Base-by-base conservation (phyloP, 768 basidiomycete genomes). In the Rhodocollybia butyracea region DNA sequence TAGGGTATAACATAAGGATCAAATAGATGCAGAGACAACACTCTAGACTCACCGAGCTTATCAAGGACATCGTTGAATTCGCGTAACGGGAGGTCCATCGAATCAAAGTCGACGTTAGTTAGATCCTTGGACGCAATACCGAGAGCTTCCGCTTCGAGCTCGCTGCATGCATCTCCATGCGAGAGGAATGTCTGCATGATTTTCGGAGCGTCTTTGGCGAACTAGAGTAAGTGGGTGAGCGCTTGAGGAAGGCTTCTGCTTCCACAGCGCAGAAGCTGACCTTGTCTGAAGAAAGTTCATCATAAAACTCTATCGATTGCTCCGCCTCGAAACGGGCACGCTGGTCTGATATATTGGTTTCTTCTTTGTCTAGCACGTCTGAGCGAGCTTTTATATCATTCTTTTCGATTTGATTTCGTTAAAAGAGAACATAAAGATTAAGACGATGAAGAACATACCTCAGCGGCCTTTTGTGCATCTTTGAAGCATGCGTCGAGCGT, bases 401-500 rank as follows among this genome's bases (percentile, higher is more conserved):
- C 76, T 79, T 29, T 30, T 27, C 4, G 24, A 46, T 17, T 45
- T n/a, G 24, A 40, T 46, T 48, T 50, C 52, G 13, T 21, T 11
- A 36, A 10, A 24, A 22, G 17, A 6, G 45, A 12, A 56, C 3
- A 47, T 11, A 22, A 30, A 19, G 7, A 56, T 36, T 42, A 15
- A 12, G 31, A 29, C 39, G 43, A 55, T 45, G 34, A 11, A 22
- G 19, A 26, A 45, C 70, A 10, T 58, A 68, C 76, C 53, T 66
- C 67, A 4, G 75, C 75, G 17, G 67, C 54, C 43, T 68, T 59
- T 62, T 78, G 72, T 12, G 78, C 69, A 15, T 65, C 57, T 19
- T 74, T 58, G 61, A 83, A 78, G 54, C 75, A 78, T 2, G 77
- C 77, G 15, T 83, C 79, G 30, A 85, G 67, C 1, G 78, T 79